phyloP scores from a whole-genome alignment of 2,329 filamentous ascomycete genomes.

The Alternaria metachromatica region DNA sequence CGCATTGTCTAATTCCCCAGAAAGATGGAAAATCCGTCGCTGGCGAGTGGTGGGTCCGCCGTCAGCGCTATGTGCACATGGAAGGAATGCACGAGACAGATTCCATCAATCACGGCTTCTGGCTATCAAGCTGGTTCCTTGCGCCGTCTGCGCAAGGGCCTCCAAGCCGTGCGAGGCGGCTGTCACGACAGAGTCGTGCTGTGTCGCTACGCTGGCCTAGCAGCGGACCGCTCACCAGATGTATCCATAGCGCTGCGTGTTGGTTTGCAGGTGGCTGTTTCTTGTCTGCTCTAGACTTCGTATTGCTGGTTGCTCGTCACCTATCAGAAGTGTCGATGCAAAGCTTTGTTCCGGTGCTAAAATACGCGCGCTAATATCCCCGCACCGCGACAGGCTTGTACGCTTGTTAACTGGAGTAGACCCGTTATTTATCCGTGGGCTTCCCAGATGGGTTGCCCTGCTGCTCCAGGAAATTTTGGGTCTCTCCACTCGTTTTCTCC shows the following conservation, averaged over 20 bases:
- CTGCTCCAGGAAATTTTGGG: background rate
- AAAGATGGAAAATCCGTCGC: conserved; percentile 5
- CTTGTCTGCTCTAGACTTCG: conserved; percentile 7
- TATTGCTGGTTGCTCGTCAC: conserved; percentile 10
- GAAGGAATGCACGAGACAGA: background rate
- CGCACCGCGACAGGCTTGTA: conserved; percentile 18
- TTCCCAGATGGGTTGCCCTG: background rate
- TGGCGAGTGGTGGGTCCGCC: conserved; percentile 14
- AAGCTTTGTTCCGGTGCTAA: conserved; percentile 24
- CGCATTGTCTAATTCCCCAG: background rate
- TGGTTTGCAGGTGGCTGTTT: conserved; percentile 14
- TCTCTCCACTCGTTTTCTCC: background rate
- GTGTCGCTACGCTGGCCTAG: conserved; percentile 21
- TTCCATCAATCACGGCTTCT: conserved; percentile 34
- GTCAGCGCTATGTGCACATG: background rate
- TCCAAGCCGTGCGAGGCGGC: conserved; percentile 17
- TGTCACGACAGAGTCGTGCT: conserved; percentile 19
- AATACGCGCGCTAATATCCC: conserved; percentile 8
- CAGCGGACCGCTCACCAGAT: conserved; percentile 26
- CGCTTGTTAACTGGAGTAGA: conserved; percentile 2
- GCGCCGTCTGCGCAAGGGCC: conserved; percentile 13
- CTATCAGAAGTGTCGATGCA: conserved; percentile 21
- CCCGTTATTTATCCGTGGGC: conserved; percentile 1
- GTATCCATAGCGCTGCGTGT: conserved; percentile 16
- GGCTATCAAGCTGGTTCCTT: conserved; percentile 17